Evolutionary conservation across 306 rosid genomes (phyloP).

Genomic region (Bauhinia variegata): DNA sequence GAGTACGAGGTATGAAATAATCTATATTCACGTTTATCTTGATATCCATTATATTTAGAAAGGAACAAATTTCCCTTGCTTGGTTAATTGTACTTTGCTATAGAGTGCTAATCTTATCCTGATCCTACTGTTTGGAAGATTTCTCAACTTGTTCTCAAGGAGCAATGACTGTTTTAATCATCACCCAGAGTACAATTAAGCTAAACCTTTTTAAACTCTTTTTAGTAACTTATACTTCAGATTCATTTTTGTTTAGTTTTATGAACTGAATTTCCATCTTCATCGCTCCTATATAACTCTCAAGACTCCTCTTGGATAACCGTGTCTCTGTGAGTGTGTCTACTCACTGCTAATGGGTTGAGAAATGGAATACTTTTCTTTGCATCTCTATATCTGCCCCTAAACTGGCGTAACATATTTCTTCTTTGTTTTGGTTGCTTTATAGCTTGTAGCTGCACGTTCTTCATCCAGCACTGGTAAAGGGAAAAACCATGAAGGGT

Average conservation of each 20-base stretch:
- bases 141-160: slow-evolving; percentile 23
- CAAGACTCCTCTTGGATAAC: slow-evolving; percentile 19
- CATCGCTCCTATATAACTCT: slow-evolving; percentile 21
- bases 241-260: slow-evolving; percentile 18
- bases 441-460: slow-evolving; percentile 60
- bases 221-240: neutral
- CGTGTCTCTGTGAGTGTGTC: neutral
- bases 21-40: slow-evolving; percentile 27
- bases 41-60: slow-evolving; percentile 7
- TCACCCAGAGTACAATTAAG: slow-evolving; percentile 9
- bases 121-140: slow-evolving; percentile 7
- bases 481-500: slow-evolving; percentile 73
- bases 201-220: neutral
- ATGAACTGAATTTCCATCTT: neutral
- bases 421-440: slow-evolving; percentile 28
- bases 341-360: neutral
- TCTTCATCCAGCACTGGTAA: slow-evolving; percentile 80
- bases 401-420: slow-evolving; percentile 28
- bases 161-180: slow-evolving; percentile 12
- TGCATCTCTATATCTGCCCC: slow-evolving; percentile 19
- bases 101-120: slow-evolving; percentile 24
- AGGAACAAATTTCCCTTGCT: slow-evolving; percentile 5
- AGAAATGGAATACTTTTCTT: slow-evolving; percentile 30
- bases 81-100: slow-evolving; percentile 22
- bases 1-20: slow-evolving; percentile 1